Percentiles rank a stretch among this genome's conserved stretches.
These are phyloP conservation scores for Piper betle DNA, from an alignment of 164 flowering plant species.

Conservation along the genomic window DNA sequence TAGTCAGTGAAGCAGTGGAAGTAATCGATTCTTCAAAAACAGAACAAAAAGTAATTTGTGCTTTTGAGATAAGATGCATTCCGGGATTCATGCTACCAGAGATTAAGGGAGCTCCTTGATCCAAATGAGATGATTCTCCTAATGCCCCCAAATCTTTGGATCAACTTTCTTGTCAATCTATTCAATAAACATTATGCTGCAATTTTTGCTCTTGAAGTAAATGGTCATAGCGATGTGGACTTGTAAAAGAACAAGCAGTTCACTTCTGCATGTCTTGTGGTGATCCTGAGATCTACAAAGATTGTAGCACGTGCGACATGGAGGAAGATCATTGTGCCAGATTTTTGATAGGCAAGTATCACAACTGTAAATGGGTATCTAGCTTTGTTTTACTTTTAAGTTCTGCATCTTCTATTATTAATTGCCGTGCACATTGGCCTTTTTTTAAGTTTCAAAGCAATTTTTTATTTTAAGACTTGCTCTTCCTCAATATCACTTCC, in stretches of 20 bases:
- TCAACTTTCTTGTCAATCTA: background rate
- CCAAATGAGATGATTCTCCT: background rate
- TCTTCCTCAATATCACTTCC: too few relatives aligned
- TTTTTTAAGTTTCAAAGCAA: too few relatives aligned
- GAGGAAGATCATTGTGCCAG: conserved; percentile 11
- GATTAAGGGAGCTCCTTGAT: background rate
- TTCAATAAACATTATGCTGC: background rate
- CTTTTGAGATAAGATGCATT: background rate
- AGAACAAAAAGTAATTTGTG: background rate
- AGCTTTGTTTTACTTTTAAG: background rate
- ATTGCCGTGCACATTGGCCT: too few relatives aligned
- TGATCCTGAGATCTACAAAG: conserved; percentile 14
- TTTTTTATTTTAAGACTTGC: too few relatives aligned
- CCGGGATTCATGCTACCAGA: background rate
- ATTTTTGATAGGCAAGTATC: conserved; percentile 42
- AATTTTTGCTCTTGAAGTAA: background rate
- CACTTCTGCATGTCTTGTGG: conserved; percentile 15
- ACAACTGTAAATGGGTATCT: conserved; percentile 10
- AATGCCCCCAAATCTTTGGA: background rate
- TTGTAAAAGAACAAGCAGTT: conserved; percentile 7
- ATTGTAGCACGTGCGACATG: conserved; percentile 16
- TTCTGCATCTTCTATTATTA: background rate
- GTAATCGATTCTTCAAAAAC: background rate
- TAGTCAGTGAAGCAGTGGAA: background rate
- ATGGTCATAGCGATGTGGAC: conserved; percentile 11